Evolutionary conservation across 208 protist genomes (phyloP), one percentile per base, ranked within the genome.

Genomic region (Acanthamoeba royreba): DNA sequence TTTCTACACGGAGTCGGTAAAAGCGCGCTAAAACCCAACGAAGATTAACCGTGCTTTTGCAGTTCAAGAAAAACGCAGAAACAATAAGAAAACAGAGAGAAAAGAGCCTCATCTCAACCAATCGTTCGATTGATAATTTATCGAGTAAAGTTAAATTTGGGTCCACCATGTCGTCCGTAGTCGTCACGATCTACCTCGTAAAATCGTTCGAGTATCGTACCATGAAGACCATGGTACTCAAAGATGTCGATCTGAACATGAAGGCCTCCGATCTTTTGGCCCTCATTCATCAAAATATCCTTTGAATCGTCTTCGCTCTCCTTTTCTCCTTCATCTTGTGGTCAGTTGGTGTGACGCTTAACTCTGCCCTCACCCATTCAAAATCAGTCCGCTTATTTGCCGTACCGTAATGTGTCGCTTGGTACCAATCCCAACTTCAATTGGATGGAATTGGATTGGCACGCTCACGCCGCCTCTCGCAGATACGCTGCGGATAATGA

Each of bases 171-270:
- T 77, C 63, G 85, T n/a, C n/a, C n/a, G 52, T 91, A 0, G 55
- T 72, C 25, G 52, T 91, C 33, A 91, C 85, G 53, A 72, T 91
- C 46, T 91, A 91, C 35, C 52, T 91, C 7, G 85, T 91, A 11
- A 91, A 91, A 33, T 91, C 85, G 8, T 91, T 91, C 35, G 85
- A 61, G 42, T 91, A 91, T 28, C 85, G 85, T 28, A 91, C 46
- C 55, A 91, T 91, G 85, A 91, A 91, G 22, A 91, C 85, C 40
- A 61, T 91, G 55, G 85, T 91, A 33, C 8, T 91, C 22, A 61
- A 91, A 47, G 55, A 91, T 72, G 49, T 91, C 7, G 85, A 91
- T 72, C 19, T 91, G 31, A 91, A 25, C 85, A 91, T 72, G 46
- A 91, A 42, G 15, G 58, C 52, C n/a, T 42, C 38, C 8, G 85